Evolutionary conservation across 352 stramenopile species (phyloP), one percentile per base, ranked within the genome.

Genomic region (Phytopythium chamaehyphon): DNA sequence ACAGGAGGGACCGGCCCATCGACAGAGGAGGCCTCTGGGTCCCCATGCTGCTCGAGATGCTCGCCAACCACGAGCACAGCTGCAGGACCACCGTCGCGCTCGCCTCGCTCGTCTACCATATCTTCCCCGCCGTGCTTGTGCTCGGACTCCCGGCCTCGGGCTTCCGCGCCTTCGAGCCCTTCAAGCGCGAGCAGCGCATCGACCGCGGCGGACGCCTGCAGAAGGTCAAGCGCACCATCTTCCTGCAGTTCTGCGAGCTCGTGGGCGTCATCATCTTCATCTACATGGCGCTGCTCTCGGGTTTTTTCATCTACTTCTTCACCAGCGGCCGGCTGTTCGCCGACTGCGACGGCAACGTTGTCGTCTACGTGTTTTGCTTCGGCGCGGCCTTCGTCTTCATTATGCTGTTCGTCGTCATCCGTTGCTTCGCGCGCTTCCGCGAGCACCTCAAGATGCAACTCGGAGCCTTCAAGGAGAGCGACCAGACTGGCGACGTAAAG

Each of bases 361-460:
- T 55, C 1, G 64, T 74, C 18, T 88, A 88, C 57, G 18, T 71
- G 5, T 88, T 88, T 45, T 71, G 63, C 6, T 21, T 46, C 14
- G 59, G 69, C 16, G 71, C 76, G 0, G 18, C 77, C 6, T 36
- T 79, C 33, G 76, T 88, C 18, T 90, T 83, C 43, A 76, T 57
- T 54, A 59, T 86, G 42, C 71, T 86, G 18, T 88, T 85, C 33
- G 61, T 83, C 19, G 66, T 89, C 40, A 77, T 90, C 40, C 67
- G 69, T 8, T 79, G 76, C 36, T 94, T 88, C 59, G 82, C 74
- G 15, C 66, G 79, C 31, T 92, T 91, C 51, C 76, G 84, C 8
- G 82, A 94, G 48, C 83, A 94, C 51, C 57, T 94, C 6, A 92
- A 90, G 55, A 90, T 91, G 83, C 80, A 91, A 48, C 58, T 93